A percentile compares a stretch with the other conserved stretches of the same genome.
Conservation (phyloP, 306 rosid species). For the Lupinus albus region DNA sequence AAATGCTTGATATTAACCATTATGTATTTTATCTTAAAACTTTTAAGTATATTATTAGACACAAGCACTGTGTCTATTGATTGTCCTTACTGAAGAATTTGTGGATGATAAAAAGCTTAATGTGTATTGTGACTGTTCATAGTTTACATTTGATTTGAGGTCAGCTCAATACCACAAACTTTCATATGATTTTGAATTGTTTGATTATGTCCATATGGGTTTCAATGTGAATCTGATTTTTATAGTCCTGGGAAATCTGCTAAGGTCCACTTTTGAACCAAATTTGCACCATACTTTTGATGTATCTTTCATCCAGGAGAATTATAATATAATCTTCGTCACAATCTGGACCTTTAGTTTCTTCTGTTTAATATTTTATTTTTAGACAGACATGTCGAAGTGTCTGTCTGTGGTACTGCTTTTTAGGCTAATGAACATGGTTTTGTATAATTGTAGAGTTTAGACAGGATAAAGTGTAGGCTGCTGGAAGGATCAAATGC, state of each 20-base stretch:
- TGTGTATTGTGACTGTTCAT: conserved; percentile 16
- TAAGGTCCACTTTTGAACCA: conserved; percentile 25
- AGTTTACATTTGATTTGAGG: conserved; percentile 10
- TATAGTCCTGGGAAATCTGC: conserved; percentile 11
- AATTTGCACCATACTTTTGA: conserved; percentile 14
- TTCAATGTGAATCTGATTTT: conserved; percentile 25
- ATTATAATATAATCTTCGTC: neutral
- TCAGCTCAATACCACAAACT: conserved; percentile 2
- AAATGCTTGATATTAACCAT: conserved; percentile 21
- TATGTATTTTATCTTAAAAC: conserved; percentile 13
- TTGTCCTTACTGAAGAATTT: conserved; percentile 22
- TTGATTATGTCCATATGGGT: neutral
- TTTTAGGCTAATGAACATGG: conserved; percentile 19
- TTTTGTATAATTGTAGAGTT: conserved; percentile 68
- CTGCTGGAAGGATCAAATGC: conserved; percentile 93
- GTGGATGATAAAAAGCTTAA: conserved; percentile 21
- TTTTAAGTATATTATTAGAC: neutral
- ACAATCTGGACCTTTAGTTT: conserved; percentile 19
- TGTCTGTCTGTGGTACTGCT: conserved; percentile 5
- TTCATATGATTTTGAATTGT: neutral
- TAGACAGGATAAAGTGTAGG: conserved; percentile 98
- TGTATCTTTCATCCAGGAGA: conserved; percentile 16
- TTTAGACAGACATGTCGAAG: neutral
- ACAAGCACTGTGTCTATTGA: conserved; percentile 5
- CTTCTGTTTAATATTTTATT: conserved; percentile 25